phyloP scores from a whole-genome alignment of 345 rosid genomes.

The Diplotaxis tenuifolia region DNA sequence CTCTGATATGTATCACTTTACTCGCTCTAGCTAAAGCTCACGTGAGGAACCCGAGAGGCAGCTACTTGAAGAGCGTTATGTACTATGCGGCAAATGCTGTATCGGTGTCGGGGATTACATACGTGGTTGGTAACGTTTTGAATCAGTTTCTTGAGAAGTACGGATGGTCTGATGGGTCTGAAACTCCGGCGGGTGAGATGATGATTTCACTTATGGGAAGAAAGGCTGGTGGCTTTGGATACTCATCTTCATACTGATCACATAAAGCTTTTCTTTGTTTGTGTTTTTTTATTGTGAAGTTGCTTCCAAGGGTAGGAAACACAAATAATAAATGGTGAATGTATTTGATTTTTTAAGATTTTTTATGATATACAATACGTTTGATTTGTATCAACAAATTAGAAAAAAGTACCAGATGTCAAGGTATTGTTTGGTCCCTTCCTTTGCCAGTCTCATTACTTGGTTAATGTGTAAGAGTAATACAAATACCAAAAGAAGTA shows the following conservation, averaged over 20 bases:
- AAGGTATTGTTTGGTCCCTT: slow-evolving; percentile 40
- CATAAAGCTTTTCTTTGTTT: not conserved
- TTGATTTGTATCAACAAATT: not conserved
- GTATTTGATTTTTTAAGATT: not conserved
- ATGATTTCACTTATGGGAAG: slow-evolving; percentile 30
- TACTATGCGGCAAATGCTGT: slow-evolving; percentile 47
- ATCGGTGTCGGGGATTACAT: slow-evolving; percentile 61
- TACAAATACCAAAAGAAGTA: too few relatives aligned
- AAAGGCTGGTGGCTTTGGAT: slow-evolving; percentile 22
- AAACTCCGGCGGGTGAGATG: slow-evolving; percentile 23
- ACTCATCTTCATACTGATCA: slow-evolving; percentile 37
- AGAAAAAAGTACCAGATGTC: not conserved
- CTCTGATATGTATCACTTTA: slow-evolving; percentile 55
- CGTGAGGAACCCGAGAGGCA: slow-evolving; percentile 39
- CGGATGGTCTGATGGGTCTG: slow-evolving; percentile 47
- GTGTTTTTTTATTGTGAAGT: not conserved
- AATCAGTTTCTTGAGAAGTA: slow-evolving; percentile 46
- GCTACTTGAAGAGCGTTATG: slow-evolving; percentile 47
- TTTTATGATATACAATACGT: not conserved
- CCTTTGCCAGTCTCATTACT: slow-evolving; percentile 5
- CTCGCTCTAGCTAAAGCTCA: slow-evolving; percentile 71
- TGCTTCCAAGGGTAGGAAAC: slow-evolving; percentile 8
- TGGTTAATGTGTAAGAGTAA: not conserved
- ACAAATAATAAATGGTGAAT: not conserved
- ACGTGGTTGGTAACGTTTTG: slow-evolving; percentile 53